Evolutionary conservation across 2,329 filamentous ascomycete species (phyloP).

Genomic region (Xylariaceae sp.): DNA sequence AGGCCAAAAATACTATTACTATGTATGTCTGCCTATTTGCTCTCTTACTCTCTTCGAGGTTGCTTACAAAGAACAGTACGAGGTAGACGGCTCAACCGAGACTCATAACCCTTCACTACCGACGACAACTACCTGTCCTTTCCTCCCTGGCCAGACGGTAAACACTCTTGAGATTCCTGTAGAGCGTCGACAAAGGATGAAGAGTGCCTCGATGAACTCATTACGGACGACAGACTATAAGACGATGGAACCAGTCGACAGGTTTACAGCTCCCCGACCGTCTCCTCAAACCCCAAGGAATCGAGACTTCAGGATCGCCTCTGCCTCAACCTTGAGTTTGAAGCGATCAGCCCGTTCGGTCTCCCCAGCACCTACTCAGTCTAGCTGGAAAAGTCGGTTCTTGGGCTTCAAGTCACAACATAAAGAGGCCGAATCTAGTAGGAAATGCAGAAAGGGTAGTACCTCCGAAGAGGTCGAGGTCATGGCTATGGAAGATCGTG

Average conservation of each 20-base stretch:
- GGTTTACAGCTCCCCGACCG: conserved; percentile 66
- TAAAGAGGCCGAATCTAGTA: conserved; percentile 33
- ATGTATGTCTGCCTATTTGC: conserved; percentile 4
- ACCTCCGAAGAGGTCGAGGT: conserved; percentile 13
- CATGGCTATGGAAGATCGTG: conserved; percentile 27
- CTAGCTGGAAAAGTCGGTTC: conserved; percentile 42
- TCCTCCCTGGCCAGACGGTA: conserved; percentile 81
- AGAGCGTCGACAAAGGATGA: conserved; percentile 56
- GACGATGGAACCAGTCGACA: conserved; percentile 75
- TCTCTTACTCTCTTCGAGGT: background rate
- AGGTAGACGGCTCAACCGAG: conserved; percentile 74
- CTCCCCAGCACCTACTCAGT: conserved; percentile 48
- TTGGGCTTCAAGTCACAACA: conserved; percentile 41
- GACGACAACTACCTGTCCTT: conserved; percentile 74
- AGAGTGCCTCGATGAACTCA: conserved; percentile 64
- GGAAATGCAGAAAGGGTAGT: conserved; percentile 16
- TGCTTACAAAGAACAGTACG: conserved; percentile 57
- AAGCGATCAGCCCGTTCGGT: conserved; percentile 42
- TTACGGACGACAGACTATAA: conserved; percentile 56
- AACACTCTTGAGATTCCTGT: conserved; percentile 80
- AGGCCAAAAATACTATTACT: conserved; percentile 89
- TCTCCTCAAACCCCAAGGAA: conserved; percentile 41
- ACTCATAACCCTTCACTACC: conserved; percentile 69
- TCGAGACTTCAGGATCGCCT: conserved; percentile 32
- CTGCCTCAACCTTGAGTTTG: conserved; percentile 31